These are phyloP conservation scores for Talaromyces funiculosus DNA, from an alignment of 2,329 filamentous ascomycete genomes.

Conservation along the genomic window DNA sequence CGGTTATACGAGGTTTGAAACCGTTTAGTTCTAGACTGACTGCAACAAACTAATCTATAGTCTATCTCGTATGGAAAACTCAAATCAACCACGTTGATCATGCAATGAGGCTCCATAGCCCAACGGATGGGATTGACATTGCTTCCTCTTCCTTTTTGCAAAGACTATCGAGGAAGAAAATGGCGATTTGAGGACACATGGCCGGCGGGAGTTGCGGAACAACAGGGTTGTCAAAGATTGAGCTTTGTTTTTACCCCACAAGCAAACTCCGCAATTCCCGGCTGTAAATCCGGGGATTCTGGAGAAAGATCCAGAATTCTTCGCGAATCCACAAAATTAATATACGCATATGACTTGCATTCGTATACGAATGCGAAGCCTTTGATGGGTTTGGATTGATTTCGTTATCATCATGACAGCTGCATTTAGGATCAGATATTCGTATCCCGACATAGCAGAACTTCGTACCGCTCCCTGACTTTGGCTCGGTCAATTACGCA, in stretches of 20 bases:
- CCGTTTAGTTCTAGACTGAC: neutral
- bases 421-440: neutral
- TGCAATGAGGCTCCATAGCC: neutral
- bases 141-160: neutral
- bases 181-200: neutral
- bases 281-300: neutral
- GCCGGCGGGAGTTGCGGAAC: neutral
- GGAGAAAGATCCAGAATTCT: neutral
- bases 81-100: neutral
- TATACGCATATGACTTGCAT: neutral
- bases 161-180: neutral
- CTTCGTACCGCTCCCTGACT: neutral
- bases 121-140: neutral
- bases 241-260: neutral
- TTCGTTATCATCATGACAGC: neutral
- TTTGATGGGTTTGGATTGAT: neutral
- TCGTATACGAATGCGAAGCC: neutral
- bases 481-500: neutral
- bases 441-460: neutral
- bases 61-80: neutral
- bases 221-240: neutral
- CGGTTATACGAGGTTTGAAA: neutral
- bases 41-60: neutral
- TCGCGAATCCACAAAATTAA: neutral
- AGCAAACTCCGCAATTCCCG: neutral